Base-by-base conservation (phyloP, 495 filamentous ascomycete species). In the Cenococcum geophilum region DNA sequence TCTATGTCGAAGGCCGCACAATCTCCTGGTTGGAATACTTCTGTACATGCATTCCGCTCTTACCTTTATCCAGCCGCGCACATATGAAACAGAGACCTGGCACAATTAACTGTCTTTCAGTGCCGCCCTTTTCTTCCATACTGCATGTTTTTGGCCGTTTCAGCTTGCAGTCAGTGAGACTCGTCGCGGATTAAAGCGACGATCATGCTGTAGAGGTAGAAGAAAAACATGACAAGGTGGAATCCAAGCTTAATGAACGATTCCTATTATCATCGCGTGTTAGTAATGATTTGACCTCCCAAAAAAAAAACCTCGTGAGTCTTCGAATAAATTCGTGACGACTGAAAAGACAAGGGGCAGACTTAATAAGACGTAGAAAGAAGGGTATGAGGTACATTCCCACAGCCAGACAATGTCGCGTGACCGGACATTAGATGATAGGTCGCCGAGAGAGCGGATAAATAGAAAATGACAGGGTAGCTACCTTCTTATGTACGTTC, bases 121-220 rank as follows among this genome's bases (percentile, higher is more conserved):
- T 56, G 18, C n/a, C 25, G 14, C 32, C 36, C 18, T 25, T 56
- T 56, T 56, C 45, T 18, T 45, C 53, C 43, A 47, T 51, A 52
- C 35, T 37, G 60, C 52, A 62, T 62, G 23, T 12, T 62, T 43
- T 36, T 63, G 55, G 58, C 53, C 58, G 74, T 73, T 66, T 75
- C 71, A 49, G 63, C 66, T 59, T 72, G 71, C 66, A 80, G 67
- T 84, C 76, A 96, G 76, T 92, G 80, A 49, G 89, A 84, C 76
- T 98, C 93, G 73, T 99, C 95, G 68, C 87, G 85, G 80, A 99
- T 99, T 57, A 97, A 79, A 61, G 92, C 92, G 56, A 97, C 93
- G 61, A 99, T 99, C 95, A 99, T 99, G 78, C 84, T 92, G 85
- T 97, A 99, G 25, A 99, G 85, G 78, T 99, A 99, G 84, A 97